A percentile compares a stretch with the other conserved stretches of the same genome.
phyloP scores from a whole-genome alignment of 2,329 filamentous ascomycete genomes.

The Colletotrichum gloeosporioides region DNA sequence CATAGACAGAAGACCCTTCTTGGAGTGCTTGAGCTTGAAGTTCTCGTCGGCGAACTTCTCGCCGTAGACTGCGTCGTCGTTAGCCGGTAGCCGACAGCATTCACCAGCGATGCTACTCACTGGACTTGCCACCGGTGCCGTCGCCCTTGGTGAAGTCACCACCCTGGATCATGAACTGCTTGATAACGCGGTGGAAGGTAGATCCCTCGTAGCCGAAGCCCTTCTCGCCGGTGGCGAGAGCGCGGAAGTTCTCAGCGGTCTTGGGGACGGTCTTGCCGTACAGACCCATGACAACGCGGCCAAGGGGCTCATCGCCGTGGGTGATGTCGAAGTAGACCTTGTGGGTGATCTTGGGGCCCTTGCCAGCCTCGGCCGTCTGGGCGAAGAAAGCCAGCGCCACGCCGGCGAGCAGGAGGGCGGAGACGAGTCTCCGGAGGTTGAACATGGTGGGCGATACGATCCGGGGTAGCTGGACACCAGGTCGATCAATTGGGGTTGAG shows the following conservation, averaged over 20 bases:
- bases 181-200: constrained; percentile 89
- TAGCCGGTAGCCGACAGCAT: neutral
- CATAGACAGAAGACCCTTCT: constrained; percentile 84
- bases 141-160: constrained; percentile 87
- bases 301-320: constrained; percentile 76
- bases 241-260: constrained; percentile 76
- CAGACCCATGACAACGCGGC: constrained; percentile 80
- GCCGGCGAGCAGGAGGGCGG: constrained; percentile 78
- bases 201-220: constrained; percentile 84
- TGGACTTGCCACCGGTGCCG: constrained; percentile 85
- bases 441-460: constrained; percentile 65
- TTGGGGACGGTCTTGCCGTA: constrained; percentile 89
- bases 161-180: constrained; percentile 90
- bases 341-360: constrained; percentile 94
- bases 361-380: constrained; percentile 74
- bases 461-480: neutral
- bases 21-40: constrained; percentile 94
- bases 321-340: constrained; percentile 91
- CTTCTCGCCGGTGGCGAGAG: constrained; percentile 84
- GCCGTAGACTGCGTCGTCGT: constrained; percentile 70
- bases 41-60: constrained; percentile 87
- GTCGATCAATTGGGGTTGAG: constrained; percentile 12
- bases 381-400: constrained; percentile 78
- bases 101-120: constrained; percentile 48
- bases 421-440: constrained; percentile 72